Evolutionary conservation across 371 early-diverging fungal species (phyloP), one percentile per base, ranked within the genome.

Genomic region (Apophysomyces sp.): DNA sequence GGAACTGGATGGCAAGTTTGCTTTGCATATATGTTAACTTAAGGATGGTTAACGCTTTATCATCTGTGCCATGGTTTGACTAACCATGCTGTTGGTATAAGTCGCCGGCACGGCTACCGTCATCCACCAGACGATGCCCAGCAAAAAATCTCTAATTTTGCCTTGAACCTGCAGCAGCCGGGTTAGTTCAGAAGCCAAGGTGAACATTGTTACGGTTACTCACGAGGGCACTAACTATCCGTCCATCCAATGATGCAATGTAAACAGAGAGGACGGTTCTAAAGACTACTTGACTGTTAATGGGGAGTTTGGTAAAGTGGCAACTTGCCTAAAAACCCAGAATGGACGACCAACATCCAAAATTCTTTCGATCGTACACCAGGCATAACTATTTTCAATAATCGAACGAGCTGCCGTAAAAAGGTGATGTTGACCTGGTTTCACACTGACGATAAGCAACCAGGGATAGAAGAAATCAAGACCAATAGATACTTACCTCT

Each of bases 71-170:
- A 13, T 13, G 11, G 9, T 21, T 55, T 54, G 12, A 39, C 30
- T 77, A 80, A 88, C 90, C 92, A 96, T 92, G 73, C 92, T 92
- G 76, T 98, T 98, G 61, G 98, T 98, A 74, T 93, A 94, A 16
- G 97, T 96, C 1, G 98, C 97, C 9, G 98, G 98, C 24, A 98
- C 80, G 9, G 96, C 93, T 32, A 96, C 90, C 9, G 85, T 82
- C 89, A 98, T 94, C 94, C 95, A 98, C 82, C 88, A 91, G 31
- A 81, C 76, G 53, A 98, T 83, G 9, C 93, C 93, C 29, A 83
- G 68, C 28, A 93, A 63, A 61, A 98, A 96, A 32, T 91, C 92
- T 55, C 73, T 82, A 29, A 81, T 76, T 56, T 92, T 85, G 15
- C 91, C 92, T 30, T 88, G 85, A 51, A 92, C 88, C 86, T 78